phyloP scores from a whole-genome alignment of 257 asterid genomes.

The Coffea eugenioides region DNA sequence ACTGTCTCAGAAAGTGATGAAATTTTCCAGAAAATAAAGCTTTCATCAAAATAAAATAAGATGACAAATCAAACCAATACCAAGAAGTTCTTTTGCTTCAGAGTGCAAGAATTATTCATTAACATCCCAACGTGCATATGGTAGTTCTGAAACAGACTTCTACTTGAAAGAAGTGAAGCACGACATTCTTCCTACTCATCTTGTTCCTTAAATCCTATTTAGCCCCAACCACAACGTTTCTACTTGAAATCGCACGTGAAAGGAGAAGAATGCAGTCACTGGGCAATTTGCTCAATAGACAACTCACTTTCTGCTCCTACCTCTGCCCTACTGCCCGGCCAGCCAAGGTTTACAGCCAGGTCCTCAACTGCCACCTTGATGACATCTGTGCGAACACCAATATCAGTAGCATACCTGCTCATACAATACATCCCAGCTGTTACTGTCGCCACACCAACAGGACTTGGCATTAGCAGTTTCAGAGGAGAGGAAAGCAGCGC shows the following conservation, averaged over 20 bases:
- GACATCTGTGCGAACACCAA: slow-evolving; percentile 80
- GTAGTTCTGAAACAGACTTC: neutral
- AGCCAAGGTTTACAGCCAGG: slow-evolving; percentile 62
- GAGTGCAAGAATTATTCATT: neutral
- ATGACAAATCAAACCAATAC: neutral
- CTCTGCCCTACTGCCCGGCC: slow-evolving; percentile 40
- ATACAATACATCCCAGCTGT: slow-evolving; percentile 92
- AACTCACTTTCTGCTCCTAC: slow-evolving; percentile 26
- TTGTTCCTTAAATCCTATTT: neutral
- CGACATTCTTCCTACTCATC: neutral
- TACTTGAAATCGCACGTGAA: neutral
- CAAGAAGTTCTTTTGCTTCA: neutral
- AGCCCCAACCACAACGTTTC: neutral
- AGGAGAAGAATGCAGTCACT: slow-evolving; percentile 29
- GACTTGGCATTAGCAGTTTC: slow-evolving; percentile 74
- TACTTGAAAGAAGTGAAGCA: neutral
- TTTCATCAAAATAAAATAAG: neutral
- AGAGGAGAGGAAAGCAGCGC: slow-evolving; percentile 84
- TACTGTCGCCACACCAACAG: slow-evolving; percentile 72
- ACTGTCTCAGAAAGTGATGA: neutral
- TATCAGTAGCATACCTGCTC: slow-evolving; percentile 88
- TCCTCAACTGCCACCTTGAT: slow-evolving; percentile 86
- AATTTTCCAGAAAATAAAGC: neutral
- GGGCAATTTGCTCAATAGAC: slow-evolving; percentile 23
- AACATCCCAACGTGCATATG: neutral